Percentiles rank a stretch among this genome's conserved stretches.
Evolutionary conservation across 208 protist species (phyloP).

Genomic region (Acanthamoeba royreba): DNA sequence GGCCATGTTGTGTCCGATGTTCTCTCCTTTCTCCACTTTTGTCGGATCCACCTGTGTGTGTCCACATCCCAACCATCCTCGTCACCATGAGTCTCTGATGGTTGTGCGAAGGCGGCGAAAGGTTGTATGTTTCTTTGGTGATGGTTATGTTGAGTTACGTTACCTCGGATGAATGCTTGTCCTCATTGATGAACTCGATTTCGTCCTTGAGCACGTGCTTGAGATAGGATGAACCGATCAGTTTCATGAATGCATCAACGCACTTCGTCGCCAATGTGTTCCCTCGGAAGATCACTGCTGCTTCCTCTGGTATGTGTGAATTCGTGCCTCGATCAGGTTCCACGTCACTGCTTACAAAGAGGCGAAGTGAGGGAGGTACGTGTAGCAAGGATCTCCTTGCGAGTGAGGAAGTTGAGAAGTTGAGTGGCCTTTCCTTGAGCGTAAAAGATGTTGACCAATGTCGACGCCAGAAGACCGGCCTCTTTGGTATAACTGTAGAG

Average conservation of each 20-base stretch:
- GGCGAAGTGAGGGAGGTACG: too few species aligned
- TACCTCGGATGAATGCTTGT: slow-evolving; percentile 11
- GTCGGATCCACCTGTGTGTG: slow-evolving; percentile 4
- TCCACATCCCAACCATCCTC: too few species aligned
- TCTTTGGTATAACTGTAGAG: background rate
- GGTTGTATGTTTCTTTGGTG: too few species aligned
- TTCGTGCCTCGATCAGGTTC: too few species aligned
- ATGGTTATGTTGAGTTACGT: too few species aligned
- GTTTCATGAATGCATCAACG: slow-evolving; percentile 12
- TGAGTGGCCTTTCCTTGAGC: background rate
- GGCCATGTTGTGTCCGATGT: background rate
- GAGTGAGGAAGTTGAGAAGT: background rate
- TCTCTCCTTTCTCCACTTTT: background rate
- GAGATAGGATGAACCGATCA: background rate
- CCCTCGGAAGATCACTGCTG: background rate
- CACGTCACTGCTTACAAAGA: too few species aligned
- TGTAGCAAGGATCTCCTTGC: background rate
- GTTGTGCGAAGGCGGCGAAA: too few species aligned
- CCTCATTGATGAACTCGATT: background rate
- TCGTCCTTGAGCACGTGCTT: background rate
- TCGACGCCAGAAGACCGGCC: background rate
- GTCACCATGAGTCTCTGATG: too few species aligned
- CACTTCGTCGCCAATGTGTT: slow-evolving; percentile 1
- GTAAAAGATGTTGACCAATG: background rate
- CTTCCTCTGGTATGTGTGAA: background rate